Conservation (phyloP, 192 early-diverging fungal species). For the Jimgerdemannia lactiflua region DNA sequence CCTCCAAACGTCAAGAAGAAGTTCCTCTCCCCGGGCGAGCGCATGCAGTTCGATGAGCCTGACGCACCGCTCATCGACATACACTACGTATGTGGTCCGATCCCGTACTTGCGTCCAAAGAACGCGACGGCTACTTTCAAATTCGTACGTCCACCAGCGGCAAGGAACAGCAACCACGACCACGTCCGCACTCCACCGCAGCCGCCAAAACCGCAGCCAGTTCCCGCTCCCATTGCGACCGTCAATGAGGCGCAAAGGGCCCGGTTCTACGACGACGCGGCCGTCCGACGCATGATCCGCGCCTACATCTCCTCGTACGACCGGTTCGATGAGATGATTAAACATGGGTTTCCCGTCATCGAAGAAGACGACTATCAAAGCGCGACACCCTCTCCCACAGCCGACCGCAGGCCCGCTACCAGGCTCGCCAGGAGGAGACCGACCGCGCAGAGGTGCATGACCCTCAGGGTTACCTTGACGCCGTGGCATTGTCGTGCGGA, state of each 20-base stretch:
- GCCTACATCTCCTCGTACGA: neutral
- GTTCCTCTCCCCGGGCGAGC: neutral
- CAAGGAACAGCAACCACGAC: neutral
- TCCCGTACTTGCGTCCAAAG: neutral
- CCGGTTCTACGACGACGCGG: conserved; percentile 2
- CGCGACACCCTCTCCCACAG: no score
- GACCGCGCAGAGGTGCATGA: conserved; percentile 17
- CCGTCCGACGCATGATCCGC: conserved; percentile 6
- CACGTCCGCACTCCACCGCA: no score
- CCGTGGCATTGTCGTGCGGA: conserved; percentile 38
- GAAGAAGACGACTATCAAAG: neutral
- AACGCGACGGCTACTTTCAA: neutral
- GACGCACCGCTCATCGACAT: neutral
- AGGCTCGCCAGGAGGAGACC: neutral
- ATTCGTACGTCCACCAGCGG: neutral
- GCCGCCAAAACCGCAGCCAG: neutral
- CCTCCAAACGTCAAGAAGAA: neutral
- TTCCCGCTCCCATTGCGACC: neutral
- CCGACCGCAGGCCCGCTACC: neutral
- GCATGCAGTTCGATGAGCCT: neutral
- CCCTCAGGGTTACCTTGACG: conserved; percentile 31
- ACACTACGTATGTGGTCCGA: no score
- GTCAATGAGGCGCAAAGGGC: neutral
- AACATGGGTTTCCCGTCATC: conserved; percentile 28
- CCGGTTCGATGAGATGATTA: conserved; percentile 34